Evolutionary conservation across 257 asterid species (phyloP).

Genomic region (Henckelia pumila): DNA sequence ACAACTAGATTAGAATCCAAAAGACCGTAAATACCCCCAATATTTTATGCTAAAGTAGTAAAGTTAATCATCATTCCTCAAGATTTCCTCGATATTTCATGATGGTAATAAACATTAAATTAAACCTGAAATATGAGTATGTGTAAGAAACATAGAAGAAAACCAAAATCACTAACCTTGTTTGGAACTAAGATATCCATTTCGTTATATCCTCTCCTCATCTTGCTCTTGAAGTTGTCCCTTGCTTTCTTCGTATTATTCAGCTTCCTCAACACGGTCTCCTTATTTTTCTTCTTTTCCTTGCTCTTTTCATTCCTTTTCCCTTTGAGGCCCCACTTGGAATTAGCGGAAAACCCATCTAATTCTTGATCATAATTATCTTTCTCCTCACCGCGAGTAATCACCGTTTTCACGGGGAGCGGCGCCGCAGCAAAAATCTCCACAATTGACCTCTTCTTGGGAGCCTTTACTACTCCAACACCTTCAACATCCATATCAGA

Average conservation of each 20-base stretch:
- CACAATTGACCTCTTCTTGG: conserved; percentile 69
- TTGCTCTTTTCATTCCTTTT: conserved; percentile 28
- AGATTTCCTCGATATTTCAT: conserved; percentile 26
- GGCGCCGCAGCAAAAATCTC: conserved; percentile 73
- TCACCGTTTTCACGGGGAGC: conserved; percentile 38
- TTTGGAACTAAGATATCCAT: conserved; percentile 26
- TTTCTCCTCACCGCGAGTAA: conserved; percentile 25
- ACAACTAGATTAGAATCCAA: conserved; percentile 20
- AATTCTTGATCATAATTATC: not conserved
- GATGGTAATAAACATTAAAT: conserved; percentile 10
- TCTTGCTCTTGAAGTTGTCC: conserved; percentile 37
- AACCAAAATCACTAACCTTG: conserved; percentile 42
- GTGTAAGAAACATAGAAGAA: conserved; percentile 12
- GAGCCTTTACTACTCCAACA: conserved; percentile 31
- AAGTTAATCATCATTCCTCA: conserved; percentile 22
- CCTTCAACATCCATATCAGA: conserved; percentile 28
- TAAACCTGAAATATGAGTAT: not conserved
- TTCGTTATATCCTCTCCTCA: conserved; percentile 18
- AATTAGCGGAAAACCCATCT: conserved; percentile 22
- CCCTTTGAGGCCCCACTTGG: conserved; percentile 30
- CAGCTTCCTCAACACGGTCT: conserved; percentile 26
- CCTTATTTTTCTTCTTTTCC: conserved; percentile 24
- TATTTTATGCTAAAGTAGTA: conserved; percentile 60
- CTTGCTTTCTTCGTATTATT: conserved; percentile 34
- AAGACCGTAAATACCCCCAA: conserved; percentile 24